Evolutionary conservation across 306 rosid species (phyloP).

Genomic region (Abrus pulchellus): DNA sequence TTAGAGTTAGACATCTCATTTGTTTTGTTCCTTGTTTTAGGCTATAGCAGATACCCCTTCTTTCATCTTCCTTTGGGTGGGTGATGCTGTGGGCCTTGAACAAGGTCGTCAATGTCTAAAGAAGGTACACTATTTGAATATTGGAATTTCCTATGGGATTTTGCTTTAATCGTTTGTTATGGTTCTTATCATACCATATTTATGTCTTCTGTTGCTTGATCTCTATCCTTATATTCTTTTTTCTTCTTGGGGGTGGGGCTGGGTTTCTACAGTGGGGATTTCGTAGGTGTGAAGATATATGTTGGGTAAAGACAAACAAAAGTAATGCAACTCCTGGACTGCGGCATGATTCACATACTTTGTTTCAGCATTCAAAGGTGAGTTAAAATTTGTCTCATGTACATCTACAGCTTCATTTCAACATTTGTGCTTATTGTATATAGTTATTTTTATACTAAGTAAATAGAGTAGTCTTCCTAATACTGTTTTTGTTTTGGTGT

Average conservation of each 20-base stretch:
- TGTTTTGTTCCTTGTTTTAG: slow-evolving; percentile 52
- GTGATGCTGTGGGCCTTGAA: slow-evolving; percentile 98
- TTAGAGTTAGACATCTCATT: slow-evolving; percentile 47
- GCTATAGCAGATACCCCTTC: slow-evolving; percentile 99
- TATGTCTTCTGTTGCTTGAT: slow-evolving; percentile 20
- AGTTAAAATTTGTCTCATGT: slow-evolving; percentile 37
- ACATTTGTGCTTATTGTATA: slow-evolving; percentile 1
- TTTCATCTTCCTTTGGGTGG: slow-evolving; percentile 99
- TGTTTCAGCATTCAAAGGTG: slow-evolving; percentile 99
- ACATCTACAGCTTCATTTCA: slow-evolving; percentile 34
- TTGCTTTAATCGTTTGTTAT: slow-evolving; percentile 30
- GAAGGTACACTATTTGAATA: slow-evolving; percentile 67
- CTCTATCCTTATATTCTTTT: slow-evolving; percentile 27
- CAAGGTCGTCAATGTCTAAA: slow-evolving; percentile 99
- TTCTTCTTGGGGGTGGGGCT: slow-evolving; percentile 47
- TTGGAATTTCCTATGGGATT: not conserved
- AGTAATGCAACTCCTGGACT: slow-evolving; percentile 87
- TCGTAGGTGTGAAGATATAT: slow-evolving; percentile 98
- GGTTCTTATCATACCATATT: slow-evolving; percentile 35
- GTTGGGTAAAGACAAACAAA: slow-evolving; percentile 99
- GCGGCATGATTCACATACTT: slow-evolving; percentile 94
- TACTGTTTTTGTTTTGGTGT: slow-evolving; percentile 33
- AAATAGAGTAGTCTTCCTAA: slow-evolving; percentile 18
- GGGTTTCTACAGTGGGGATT: slow-evolving; percentile 90
- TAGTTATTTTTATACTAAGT: not conserved